Evolutionary conservation across 257 asterid genomes (phyloP).

Genomic region (Solanum neorickii): DNA sequence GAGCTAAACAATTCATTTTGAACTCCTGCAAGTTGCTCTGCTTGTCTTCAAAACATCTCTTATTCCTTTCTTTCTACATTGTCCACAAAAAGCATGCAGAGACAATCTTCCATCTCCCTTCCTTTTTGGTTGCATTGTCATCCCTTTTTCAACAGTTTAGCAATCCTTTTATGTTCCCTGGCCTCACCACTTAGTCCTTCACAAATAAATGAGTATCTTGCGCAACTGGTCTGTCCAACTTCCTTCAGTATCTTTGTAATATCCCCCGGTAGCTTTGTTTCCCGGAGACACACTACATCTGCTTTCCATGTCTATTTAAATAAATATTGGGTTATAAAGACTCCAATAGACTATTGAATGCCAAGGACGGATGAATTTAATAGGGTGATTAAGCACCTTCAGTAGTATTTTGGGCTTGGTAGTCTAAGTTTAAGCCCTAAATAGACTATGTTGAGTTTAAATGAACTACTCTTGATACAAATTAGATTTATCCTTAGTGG

Average conservation of each 20-base stretch:
- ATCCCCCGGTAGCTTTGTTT: neutral
- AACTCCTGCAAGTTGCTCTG: neutral
- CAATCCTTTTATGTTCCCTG: neutral
- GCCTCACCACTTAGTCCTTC: neutral
- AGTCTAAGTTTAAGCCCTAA: neutral
- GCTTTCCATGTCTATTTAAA: neutral
- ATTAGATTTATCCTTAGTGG: neutral
- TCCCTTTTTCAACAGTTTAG: neutral
- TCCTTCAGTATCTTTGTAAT: neutral
- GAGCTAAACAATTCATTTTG: neutral
- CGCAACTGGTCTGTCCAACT: neutral
- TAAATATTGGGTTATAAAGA: neutral
- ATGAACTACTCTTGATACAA: neutral
- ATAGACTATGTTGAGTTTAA: neutral
- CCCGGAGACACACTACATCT: neutral
- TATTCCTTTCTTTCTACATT: neutral
- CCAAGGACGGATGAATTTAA: neutral
- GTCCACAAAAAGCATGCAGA: neutral
- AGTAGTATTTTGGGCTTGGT: neutral
- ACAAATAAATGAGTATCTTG: neutral
- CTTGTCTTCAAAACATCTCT: neutral
- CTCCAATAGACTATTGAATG: neutral
- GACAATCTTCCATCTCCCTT: neutral
- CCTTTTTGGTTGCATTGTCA: neutral
- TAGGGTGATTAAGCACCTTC: neutral